phyloP scores from a whole-genome alignment of 768 basidiomycete species.

The Chalciporus sphaerocephalus region DNA sequence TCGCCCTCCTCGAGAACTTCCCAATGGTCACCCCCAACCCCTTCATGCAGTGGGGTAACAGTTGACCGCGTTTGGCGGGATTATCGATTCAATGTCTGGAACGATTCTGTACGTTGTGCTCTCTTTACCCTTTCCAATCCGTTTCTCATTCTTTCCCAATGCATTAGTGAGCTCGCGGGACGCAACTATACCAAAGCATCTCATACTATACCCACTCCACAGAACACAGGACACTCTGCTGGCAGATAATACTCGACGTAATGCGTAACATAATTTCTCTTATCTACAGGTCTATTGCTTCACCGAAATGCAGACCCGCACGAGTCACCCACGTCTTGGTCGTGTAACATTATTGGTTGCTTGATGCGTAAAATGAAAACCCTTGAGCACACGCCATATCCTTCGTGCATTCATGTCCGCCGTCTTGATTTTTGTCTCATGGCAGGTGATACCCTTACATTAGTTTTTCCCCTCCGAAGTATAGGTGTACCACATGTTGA shows the following conservation, averaged over 20 bases:
- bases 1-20: constrained; percentile 27
- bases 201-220: constrained; percentile 29
- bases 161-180: constrained; percentile 19
- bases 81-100: constrained; percentile 61
- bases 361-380: constrained; percentile 15
- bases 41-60: constrained; percentile 49
- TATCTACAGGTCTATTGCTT: constrained; percentile 13
- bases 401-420: background rate
- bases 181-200: constrained; percentile 21
- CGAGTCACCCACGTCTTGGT: constrained; percentile 23
- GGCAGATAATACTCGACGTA: constrained; percentile 28
- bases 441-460: background rate
- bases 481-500: no score
- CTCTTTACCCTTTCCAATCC: background rate
- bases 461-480: no score
- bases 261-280: constrained; percentile 29
- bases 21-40: constrained; percentile 32
- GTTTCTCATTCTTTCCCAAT: constrained; percentile 1
- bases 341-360: constrained; percentile 23
- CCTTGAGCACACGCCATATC: constrained; percentile 2
- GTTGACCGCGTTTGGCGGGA: constrained; percentile 68
- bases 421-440: background rate
- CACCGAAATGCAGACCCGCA: constrained; percentile 8
- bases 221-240: constrained; percentile 29
- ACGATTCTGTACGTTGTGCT: constrained; percentile 38